Conservation (phyloP, 2,329 filamentous ascomycete species). For the Chalaropsis thielavioides region DNA sequence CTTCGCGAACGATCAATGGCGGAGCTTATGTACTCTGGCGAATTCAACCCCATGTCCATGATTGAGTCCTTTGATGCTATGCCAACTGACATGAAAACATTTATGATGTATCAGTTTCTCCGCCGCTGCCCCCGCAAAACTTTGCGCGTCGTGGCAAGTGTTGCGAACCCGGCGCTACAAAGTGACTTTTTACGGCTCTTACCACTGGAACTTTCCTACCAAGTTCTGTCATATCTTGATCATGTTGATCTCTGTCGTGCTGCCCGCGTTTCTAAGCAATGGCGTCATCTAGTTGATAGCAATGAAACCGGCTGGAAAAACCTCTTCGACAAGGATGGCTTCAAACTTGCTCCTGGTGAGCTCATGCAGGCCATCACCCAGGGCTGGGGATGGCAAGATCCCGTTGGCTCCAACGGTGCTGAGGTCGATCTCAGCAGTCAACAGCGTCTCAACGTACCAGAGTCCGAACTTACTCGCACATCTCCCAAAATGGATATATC, state of each 20-base stretch:
- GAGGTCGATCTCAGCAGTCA: slow-evolving; percentile 65
- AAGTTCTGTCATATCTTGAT: slow-evolving; percentile 77
- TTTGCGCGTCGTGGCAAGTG: slow-evolving; percentile 73
- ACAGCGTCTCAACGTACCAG: slow-evolving; percentile 37
- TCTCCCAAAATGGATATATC: slow-evolving; percentile 2
- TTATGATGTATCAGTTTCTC: slow-evolving; percentile 92
- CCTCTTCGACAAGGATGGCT: slow-evolving; percentile 73
- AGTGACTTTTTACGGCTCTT: slow-evolving; percentile 81
- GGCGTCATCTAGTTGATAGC: slow-evolving; percentile 78
- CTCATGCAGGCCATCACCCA: slow-evolving; percentile 72
- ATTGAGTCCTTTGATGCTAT: slow-evolving; percentile 83
- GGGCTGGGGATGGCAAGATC: slow-evolving; percentile 97
- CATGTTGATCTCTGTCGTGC: slow-evolving; percentile 74
- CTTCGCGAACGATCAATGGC: slow-evolving; percentile 2
- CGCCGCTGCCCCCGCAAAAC: slow-evolving; percentile 78
- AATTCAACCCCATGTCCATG: slow-evolving; percentile 74
- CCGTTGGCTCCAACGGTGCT: slow-evolving; percentile 55
- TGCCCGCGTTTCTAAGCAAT: slow-evolving; percentile 85
- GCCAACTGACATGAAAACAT: slow-evolving; percentile 81
- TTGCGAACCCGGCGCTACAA: slow-evolving; percentile 86
- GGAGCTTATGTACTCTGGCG: slow-evolving; percentile 13
- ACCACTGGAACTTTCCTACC: slow-evolving; percentile 72
- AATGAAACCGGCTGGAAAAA: slow-evolving; percentile 96
- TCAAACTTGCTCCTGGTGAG: slow-evolving; percentile 63
- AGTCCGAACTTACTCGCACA: slow-evolving; percentile 31